Conservation (phyloP, 2,329 filamentous ascomycete species). For the Apiospora pterosperma region DNA sequence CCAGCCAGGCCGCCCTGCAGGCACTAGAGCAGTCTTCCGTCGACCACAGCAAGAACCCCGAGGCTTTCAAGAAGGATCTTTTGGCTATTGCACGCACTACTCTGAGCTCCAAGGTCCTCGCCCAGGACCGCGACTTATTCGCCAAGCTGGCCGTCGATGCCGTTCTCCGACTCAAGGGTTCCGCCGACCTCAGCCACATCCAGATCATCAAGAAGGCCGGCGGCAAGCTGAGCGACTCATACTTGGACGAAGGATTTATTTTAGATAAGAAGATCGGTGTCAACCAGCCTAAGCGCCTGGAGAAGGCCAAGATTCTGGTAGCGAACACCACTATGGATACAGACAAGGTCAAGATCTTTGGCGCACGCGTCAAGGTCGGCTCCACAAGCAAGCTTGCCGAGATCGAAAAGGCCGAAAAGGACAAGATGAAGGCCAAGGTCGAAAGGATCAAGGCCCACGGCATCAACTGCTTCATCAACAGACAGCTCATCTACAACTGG, state of each 20-base stretch:
- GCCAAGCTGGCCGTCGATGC: slow-evolving; percentile 86
- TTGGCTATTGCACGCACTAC: slow-evolving; percentile 90
- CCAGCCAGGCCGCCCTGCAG: slow-evolving; percentile 80
- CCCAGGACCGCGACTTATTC: slow-evolving; percentile 92
- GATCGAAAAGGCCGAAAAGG: slow-evolving; percentile 93
- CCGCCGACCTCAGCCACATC: slow-evolving; percentile 93
- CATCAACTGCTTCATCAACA: slow-evolving; percentile 99
- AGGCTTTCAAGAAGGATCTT: slow-evolving; percentile 85
- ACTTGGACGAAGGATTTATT: slow-evolving; percentile 97
- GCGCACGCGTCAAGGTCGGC: slow-evolving; percentile 92
- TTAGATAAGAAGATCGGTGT: slow-evolving; percentile 99
- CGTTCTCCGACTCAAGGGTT: slow-evolving; percentile 83
- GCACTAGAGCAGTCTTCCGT: slow-evolving; percentile 82
- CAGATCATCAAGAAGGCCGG: slow-evolving; percentile 99
- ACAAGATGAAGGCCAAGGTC: slow-evolving; percentile 99
- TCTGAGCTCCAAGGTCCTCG: slow-evolving; percentile 93
- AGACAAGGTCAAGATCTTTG: slow-evolving; percentile 99
- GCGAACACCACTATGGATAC: slow-evolving; percentile 99
- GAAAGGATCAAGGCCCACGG: slow-evolving; percentile 98
- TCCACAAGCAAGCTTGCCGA: slow-evolving; percentile 97
- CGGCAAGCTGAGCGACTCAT: slow-evolving; percentile 95
- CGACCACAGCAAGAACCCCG: slow-evolving; percentile 80
- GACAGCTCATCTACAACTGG: slow-evolving; percentile 99
- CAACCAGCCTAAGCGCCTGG: slow-evolving; percentile 94
- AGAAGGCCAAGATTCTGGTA: slow-evolving; percentile 97